Percentiles rank a stretch among this genome's conserved stretches.
phyloP scores from a whole-genome alignment of 2,329 filamentous ascomycete genomes.

The Neurospora sp. region DNA sequence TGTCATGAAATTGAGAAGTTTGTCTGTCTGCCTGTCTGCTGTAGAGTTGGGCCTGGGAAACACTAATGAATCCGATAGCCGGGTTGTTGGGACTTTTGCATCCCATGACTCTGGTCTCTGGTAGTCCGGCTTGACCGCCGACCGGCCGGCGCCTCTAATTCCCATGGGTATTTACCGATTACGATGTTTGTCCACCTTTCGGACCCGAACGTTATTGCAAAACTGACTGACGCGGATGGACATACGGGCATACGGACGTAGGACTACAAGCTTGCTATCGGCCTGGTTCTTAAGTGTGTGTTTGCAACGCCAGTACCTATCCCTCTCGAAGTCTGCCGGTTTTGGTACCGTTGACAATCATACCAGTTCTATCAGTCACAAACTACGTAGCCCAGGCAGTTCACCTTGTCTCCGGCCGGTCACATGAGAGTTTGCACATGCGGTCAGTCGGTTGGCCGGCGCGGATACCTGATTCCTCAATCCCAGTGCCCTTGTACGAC shows the following conservation, averaged over 20 bases:
- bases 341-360: too few relatives aligned
- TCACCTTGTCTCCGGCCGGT: not conserved
- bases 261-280: not conserved
- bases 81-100: not conserved
- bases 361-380: too few relatives aligned
- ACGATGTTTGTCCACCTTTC: not conserved
- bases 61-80: not conserved
- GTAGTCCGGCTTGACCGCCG: too few relatives aligned
- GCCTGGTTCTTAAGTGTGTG: not conserved
- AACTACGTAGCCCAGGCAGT: not conserved
- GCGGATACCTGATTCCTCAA: not conserved
- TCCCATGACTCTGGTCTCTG: not conserved
- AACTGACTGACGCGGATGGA: not conserved
- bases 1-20: not conserved
- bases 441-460: not conserved
- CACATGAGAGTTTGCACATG: not conserved
- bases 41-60: too few relatives aligned
- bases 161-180: not conserved
- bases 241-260: not conserved
- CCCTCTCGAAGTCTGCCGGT: too few relatives aligned
- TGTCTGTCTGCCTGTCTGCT: not conserved
- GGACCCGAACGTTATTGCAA: not conserved
- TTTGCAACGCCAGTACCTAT: too few relatives aligned
- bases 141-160: not conserved
- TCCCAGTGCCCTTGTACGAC: too few relatives aligned